phyloP scores from a whole-genome alignment of 345 rosid genomes.

The Pistacia vera region DNA sequence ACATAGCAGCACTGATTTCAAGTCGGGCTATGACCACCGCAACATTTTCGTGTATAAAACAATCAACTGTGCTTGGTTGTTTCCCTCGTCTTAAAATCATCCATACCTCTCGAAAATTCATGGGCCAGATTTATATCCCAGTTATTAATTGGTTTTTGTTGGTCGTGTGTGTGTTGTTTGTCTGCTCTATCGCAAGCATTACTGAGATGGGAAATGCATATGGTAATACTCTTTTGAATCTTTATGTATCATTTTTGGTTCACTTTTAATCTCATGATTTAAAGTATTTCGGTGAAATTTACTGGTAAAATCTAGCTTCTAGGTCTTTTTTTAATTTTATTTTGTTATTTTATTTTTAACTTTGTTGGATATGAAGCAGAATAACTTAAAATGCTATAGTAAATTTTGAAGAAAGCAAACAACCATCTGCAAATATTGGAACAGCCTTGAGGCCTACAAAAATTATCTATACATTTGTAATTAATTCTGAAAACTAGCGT shows the following conservation, averaged over 20 bases:
- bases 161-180: slow-evolving; percentile 73
- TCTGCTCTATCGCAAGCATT: slow-evolving; percentile 81
- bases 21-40: slow-evolving; percentile 99
- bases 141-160: slow-evolving; percentile 98
- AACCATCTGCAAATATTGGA: too few relatives aligned
- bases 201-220: slow-evolving; percentile 97
- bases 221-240: slow-evolving; percentile 55
- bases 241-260: background rate
- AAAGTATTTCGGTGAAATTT: background rate
- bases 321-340: too few relatives aligned
- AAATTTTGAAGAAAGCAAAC: too few relatives aligned
- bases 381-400: too few relatives aligned
- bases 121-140: slow-evolving; percentile 99
- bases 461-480: too few relatives aligned
- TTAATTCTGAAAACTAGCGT: too few relatives aligned
- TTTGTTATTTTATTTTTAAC: too few relatives aligned
- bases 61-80: slow-evolving; percentile 94
- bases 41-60: slow-evolving; percentile 97
- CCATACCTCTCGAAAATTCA: slow-evolving; percentile 97
- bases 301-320: background rate
- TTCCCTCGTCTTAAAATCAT: slow-evolving; percentile 98
- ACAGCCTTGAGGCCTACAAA: too few relatives aligned
- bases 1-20: slow-evolving; percentile 92
- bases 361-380: too few relatives aligned
- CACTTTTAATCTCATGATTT: too few relatives aligned